A percentile compares a stretch with the other conserved stretches of the same genome.
Evolutionary conservation across 768 basidiomycete genomes (phyloP).

Genomic region (Psilocybe cyanescens): DNA sequence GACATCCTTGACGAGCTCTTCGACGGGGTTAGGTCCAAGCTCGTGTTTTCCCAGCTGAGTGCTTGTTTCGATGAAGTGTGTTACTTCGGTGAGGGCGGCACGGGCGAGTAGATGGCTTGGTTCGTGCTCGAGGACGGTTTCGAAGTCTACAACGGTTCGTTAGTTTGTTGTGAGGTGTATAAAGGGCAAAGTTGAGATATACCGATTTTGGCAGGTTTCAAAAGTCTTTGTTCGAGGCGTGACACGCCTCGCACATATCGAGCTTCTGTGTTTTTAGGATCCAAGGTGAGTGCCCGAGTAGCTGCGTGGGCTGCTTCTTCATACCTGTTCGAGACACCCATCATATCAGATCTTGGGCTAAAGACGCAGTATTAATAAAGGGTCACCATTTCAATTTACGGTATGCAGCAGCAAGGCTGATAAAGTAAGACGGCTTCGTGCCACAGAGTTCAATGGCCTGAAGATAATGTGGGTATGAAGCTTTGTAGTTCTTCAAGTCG

Average conservation of each 20-base stretch:
- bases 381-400: conserved; percentile 38
- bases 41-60: conserved; percentile 19
- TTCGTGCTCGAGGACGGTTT: conserved; percentile 35
- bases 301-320: conserved; percentile 43
- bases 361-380: not conserved
- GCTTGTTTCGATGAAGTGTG: conserved; percentile 22
- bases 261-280: conserved; percentile 43
- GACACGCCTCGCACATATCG: conserved; percentile 45
- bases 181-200: not conserved
- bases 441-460: conserved; percentile 36
- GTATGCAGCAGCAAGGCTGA: conserved; percentile 38
- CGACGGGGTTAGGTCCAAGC: conserved; percentile 17
- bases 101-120: conserved; percentile 30
- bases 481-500: conserved; percentile 32
- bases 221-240: conserved; percentile 36
- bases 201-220: conserved; percentile 34
- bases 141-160: conserved; percentile 31
- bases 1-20: conserved; percentile 23
- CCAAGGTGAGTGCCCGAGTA: conserved; percentile 36
- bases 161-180: not conserved
- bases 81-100: conserved; percentile 30
- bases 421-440: conserved; percentile 36
- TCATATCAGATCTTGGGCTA: conserved; percentile 5
- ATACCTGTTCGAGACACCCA: conserved; percentile 24
- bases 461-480: conserved; percentile 35